phyloP scores from a whole-genome alignment of 306 rosid species.

The Malus asiatica region DNA sequence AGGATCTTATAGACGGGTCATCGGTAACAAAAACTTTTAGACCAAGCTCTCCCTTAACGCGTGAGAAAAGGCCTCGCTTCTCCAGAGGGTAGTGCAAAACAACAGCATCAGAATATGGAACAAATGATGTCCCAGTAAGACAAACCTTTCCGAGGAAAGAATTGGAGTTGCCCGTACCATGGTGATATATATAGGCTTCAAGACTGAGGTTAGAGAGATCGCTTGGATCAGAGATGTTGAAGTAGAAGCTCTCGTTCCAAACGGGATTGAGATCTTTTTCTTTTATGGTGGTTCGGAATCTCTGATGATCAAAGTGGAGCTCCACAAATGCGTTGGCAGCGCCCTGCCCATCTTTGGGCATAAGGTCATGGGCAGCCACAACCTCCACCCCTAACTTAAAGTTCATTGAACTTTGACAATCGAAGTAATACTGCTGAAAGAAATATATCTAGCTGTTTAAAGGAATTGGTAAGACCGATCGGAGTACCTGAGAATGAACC shows the following conservation, averaged over 20 bases:
- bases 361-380: constrained; percentile 70
- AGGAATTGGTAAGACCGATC: constrained; percentile 3
- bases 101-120: constrained; percentile 70
- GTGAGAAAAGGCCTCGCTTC: constrained; percentile 46
- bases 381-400: constrained; percentile 82
- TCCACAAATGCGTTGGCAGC: constrained; percentile 64
- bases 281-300: constrained; percentile 57
- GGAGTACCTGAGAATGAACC: constrained; percentile 27
- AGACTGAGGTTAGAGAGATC: constrained; percentile 45
- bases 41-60: constrained; percentile 83
- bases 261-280: constrained; percentile 68
- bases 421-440: background rate
- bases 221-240: constrained; percentile 70
- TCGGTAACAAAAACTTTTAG: constrained; percentile 74
- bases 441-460: constrained; percentile 9
- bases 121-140: constrained; percentile 82
- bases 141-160: constrained; percentile 55
- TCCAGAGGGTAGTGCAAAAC: constrained; percentile 84
- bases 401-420: constrained; percentile 39
- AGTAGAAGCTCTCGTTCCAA: constrained; percentile 84
- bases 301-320: constrained; percentile 74
- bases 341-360: constrained; percentile 75
- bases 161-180: constrained; percentile 35
- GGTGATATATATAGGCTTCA: constrained; percentile 52
- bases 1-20: constrained; percentile 58